A percentile compares a stretch with the other conserved stretches of the same genome.
phyloP scores from a whole-genome alignment of 2,329 filamentous ascomycete genomes.

The Fusarium vanettenii region DNA sequence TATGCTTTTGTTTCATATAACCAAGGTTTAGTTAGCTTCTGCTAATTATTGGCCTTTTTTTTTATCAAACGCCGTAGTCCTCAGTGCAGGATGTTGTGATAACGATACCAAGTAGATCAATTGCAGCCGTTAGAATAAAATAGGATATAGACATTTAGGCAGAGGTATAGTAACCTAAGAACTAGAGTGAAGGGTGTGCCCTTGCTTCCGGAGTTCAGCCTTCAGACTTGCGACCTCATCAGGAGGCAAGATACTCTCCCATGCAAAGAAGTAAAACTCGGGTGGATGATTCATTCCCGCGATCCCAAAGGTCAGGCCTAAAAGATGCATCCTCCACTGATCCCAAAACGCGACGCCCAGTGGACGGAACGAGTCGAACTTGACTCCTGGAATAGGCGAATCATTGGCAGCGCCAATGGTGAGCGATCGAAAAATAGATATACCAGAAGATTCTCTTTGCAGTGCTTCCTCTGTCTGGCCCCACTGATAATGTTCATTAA shows the following conservation, averaged over 20 bases:
- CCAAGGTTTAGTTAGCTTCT: too few relatives aligned
- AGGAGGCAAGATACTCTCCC: conserved; percentile 8
- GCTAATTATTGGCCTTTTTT: too few relatives aligned
- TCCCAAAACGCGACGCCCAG: conserved; percentile 36
- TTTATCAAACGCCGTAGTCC: background rate
- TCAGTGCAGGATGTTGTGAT: background rate
- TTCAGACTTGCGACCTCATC: conserved; percentile 3
- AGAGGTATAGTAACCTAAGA: background rate
- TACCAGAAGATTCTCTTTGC: background rate
- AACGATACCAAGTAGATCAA: background rate
- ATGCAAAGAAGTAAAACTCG: background rate
- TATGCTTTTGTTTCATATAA: conserved; percentile 5
- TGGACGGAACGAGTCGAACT: conserved; percentile 31
- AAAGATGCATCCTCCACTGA: conserved; percentile 4
- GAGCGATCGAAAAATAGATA: background rate
- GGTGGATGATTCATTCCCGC: too few relatives aligned
- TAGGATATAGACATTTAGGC: background rate
- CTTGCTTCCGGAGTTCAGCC: conserved; percentile 3
- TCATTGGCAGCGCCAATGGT: background rate
- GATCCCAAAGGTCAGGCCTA: background rate
- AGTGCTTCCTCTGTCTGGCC: conserved; percentile 6
- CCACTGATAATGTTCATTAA: background rate
- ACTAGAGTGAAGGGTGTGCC: background rate
- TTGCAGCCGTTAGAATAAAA: background rate
- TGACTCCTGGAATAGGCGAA: conserved; percentile 18